A percentile compares a stretch with the other conserved stretches of the same genome.
These are phyloP conservation scores for Notholithocarpus densiflorus DNA, from an alignment of 306 rosid genomes.

Conservation along the genomic window DNA sequence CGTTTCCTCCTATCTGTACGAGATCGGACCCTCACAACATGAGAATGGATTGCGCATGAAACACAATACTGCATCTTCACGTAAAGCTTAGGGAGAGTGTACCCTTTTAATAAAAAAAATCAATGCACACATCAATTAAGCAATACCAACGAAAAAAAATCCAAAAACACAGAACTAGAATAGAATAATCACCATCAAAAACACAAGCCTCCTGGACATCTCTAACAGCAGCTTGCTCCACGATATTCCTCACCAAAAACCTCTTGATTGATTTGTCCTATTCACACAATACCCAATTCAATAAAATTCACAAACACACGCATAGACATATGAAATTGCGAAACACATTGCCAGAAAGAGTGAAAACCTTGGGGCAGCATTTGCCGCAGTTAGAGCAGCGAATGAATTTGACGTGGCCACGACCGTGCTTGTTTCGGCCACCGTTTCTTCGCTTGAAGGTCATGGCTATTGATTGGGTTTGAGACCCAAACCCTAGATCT, in stretches of 20 bases:
- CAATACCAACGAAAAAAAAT: background rate
- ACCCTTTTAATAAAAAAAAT: constrained; percentile 33
- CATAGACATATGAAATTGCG: background rate
- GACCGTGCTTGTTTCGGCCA: constrained; percentile 93
- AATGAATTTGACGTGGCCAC: constrained; percentile 88
- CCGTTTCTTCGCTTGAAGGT: constrained; percentile 96
- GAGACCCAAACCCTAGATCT: background rate
- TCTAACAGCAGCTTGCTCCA: constrained; percentile 95
- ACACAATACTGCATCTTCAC: constrained; percentile 98
- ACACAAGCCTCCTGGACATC: constrained; percentile 98
- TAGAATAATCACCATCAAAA: constrained; percentile 51
- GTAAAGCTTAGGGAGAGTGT: constrained; percentile 88
- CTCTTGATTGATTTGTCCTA: constrained; percentile 42
- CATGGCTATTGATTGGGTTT: background rate
- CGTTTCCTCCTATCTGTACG: constrained; percentile 80
- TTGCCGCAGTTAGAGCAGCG: constrained; percentile 94
- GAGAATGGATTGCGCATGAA: constrained; percentile 95
- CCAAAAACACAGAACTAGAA: background rate
- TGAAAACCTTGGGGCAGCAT: constrained; percentile 83
- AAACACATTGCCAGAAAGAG: background rate
- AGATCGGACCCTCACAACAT: constrained; percentile 92
- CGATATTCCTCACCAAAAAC: constrained; percentile 88
- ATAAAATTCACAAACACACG: background rate
- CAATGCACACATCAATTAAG: background rate
- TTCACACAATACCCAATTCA: background rate